Base-by-base conservation (phyloP, 176 grass and related monocot genomes). In the Juncus inflexus region DNA sequence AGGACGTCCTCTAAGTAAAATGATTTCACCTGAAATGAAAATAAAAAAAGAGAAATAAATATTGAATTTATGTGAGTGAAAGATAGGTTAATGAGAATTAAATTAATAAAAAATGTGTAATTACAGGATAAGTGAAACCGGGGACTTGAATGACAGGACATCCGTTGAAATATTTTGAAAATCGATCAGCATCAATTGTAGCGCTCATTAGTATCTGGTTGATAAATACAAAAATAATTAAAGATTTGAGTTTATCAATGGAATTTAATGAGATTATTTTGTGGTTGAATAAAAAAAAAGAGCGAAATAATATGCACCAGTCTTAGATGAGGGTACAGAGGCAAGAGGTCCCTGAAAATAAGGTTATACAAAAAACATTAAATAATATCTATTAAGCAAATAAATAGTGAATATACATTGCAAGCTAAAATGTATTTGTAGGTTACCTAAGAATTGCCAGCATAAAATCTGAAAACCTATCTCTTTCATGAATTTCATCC, bases 401-500 rank as follows among this genome's bases (percentile, higher is more conserved):
- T 65, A 74, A 55, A 51, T 50, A 50, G 55, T 70, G 16, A 75
- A 52, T 49, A 37, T 56, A 76, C 49, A 19, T 63, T 66, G 77
- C 4, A 47, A 47, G 9, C 43, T 9, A 47, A 47, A 47, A 6
- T 2, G 9, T 10, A 4, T 63, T 60, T 68, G 59, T 14, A 78
- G 58, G 55, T 70, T 89, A 97, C 92, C 92, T 97, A 75, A 97
- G 63, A 83, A 97, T 97, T 73, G 87, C 54, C 66, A 97, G 78
- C 75, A 86, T 89, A 74, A 97, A 97, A 89, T 97, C 92, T 50
- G 92, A 97, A 89, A 84, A 97, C 68, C 82, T 91, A 80, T 97
- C 92, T 77, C 92, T 88, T 83, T 97, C 92, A 69, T 97, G 92
- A 77, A 97, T 89, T 91, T 97, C 92, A 80, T 97, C 92, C 87